Evolutionary conservation across 2,329 filamentous ascomycete genomes (phyloP), one percentile per base, ranked within the genome.

Genomic region (Coniella lustricola): DNA sequence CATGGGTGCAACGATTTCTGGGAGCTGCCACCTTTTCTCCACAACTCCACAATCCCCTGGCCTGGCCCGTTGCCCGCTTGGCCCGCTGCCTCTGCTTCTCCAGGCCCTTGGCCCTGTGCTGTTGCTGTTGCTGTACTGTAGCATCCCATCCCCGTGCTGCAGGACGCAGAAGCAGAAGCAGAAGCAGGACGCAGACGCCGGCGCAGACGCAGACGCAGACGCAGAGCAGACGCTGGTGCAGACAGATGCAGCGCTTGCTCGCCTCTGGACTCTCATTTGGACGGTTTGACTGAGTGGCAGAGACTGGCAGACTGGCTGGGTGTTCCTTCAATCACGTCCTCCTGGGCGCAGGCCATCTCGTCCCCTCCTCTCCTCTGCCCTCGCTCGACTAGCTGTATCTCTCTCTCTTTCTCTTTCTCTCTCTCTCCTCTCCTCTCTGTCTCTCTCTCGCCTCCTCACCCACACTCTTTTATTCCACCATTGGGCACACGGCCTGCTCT

Each of bases 391-490:
- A 10, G 25, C 25, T 29, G 25, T 32, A 29, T 46, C 17, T 31
- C 25, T 35, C n/a, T 17, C 36, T 29, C 20, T 31, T 18, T 31
- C 34, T 55, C 54, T 65, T 66, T 64, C 66, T 66, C 64, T 70
- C 64, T 66, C 69, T 68, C n/a, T 45, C 43, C 18, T 45, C 34
- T 39, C 5, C 25, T 38, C 18, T 22, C 33, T 20, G 31, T 38
- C n/a, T 33, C 35, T 46, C 17, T 31, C 25, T 35, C n/a, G 29
- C 36, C 37, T 32, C 35, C 29, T 31, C 34, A 55, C 54, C 66
- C 66, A 64, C 66, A 66, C 64, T 70, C 64, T 66, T 70, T 68
- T 62, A 55, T 39, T 16, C 29, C 22, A 29, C 32, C 39, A 41
- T 34, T 35, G 37, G 50, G 47, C 39, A 47, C 46, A 49, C 48